Evolutionary conservation across 2,329 filamentous ascomycete species (phyloP).

Genomic region (Ophiostoma himal-ulmi): DNA sequence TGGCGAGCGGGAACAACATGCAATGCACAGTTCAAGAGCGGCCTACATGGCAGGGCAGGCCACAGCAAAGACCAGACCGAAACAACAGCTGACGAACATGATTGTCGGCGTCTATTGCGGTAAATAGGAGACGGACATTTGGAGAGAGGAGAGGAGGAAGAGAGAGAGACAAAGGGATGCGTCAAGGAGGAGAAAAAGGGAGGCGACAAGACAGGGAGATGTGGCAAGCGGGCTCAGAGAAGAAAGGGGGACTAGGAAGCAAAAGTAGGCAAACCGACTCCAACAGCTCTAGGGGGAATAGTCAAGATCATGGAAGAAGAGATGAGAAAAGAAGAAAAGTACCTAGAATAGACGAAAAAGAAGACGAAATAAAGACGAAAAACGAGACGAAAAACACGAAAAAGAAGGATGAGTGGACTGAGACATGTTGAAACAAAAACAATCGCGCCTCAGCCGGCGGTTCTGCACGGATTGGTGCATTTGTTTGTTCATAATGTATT

Average conservation of each 20-base stretch:
- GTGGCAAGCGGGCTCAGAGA: no score
- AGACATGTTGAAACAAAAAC: not conserved
- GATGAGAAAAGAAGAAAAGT: not conserved
- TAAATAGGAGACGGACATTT: not conserved
- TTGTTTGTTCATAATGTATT: slow-evolving; percentile 23
- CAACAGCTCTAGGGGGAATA: no score
- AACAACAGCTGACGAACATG: slow-evolving; percentile 8
- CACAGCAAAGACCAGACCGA: slow-evolving; percentile 2
- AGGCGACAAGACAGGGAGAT: not conserved
- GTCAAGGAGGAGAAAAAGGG: not conserved
- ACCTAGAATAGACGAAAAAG: not conserved
- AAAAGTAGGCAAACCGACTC: no score
- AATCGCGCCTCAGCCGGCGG: slow-evolving; percentile 7
- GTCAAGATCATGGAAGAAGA: not conserved
- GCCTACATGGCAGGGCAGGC: not conserved
- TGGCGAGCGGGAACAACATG: no score
- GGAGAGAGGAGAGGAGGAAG: not conserved
- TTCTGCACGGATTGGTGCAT: not conserved
- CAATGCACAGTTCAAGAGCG: not conserved
- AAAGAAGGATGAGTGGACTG: not conserved
- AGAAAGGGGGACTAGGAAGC: no score
- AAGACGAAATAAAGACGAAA: not conserved
- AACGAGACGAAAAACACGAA: not conserved
- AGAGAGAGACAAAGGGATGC: not conserved
- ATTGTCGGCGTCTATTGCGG: not conserved